A percentile compares a stretch with the other conserved stretches of the same genome.
Evolutionary conservation across 2,329 filamentous ascomycete genomes (phyloP).

Genomic region (Talaromyces sp.): DNA sequence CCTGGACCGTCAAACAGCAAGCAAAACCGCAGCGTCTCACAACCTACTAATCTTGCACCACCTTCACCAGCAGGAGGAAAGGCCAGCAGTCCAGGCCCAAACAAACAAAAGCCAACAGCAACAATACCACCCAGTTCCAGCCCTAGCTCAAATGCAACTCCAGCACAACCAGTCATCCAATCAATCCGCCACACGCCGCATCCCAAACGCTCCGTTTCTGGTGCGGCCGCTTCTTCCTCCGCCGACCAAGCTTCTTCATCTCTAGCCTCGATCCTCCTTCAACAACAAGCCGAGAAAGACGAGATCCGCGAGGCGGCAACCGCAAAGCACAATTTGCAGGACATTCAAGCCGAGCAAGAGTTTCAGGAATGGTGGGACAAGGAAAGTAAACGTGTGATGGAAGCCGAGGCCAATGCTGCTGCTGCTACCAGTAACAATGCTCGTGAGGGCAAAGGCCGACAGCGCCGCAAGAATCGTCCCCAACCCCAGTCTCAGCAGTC

Average conservation of each 20-base stretch:
- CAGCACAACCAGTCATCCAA: conserved; percentile 28
- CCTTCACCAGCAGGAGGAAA: conserved; percentile 37
- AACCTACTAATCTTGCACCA: conserved; percentile 28
- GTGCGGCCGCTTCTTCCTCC: conserved; percentile 46
- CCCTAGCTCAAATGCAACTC: conserved; percentile 11
- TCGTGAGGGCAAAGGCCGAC: conserved; percentile 9
- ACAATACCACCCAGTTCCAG: conserved; percentile 13
- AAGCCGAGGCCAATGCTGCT: conserved; percentile 20
- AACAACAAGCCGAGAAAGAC: conserved; percentile 81
- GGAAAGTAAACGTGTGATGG: conserved; percentile 32
- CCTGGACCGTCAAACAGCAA: conserved; percentile 3
- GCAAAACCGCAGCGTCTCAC: conserved; percentile 24
- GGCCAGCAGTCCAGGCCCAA: conserved; percentile 9
- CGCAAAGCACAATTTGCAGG: conserved; percentile 81
- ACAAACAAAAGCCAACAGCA: neutral
- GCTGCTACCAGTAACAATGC: conserved; percentile 6
- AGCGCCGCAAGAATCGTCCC: conserved; percentile 10
- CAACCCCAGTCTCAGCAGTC: neutral
- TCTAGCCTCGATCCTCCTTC: conserved; percentile 81
- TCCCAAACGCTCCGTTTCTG: conserved; percentile 21
- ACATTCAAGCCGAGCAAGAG: conserved; percentile 94
- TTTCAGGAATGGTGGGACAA: conserved; percentile 66
- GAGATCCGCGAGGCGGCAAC: conserved; percentile 70
- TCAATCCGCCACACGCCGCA: conserved; percentile 48
- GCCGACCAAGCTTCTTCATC: conserved; percentile 54